Base-by-base conservation (phyloP, 192 early-diverging fungal species). In the Gryganskiella cystojenkinii region DNA sequence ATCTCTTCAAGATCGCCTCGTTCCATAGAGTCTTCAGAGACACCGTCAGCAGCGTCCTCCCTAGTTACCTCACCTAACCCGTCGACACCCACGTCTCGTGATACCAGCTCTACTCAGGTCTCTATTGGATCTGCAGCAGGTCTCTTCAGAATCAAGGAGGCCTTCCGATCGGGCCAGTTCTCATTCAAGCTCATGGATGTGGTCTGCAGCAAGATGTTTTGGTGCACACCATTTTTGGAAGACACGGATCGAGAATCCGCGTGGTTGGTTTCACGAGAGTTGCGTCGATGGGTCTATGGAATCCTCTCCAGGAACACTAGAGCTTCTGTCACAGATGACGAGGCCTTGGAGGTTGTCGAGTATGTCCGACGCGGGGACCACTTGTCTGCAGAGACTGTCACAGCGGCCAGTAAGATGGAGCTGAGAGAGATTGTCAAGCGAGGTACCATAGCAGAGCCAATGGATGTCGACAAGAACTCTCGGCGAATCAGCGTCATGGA, bases 221-320 rank as follows among this genome's bases (percentile, higher is more conserved):
- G 85, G 85, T 76, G 76, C 27, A 67, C 64, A n/a, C 64, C 82
- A 3, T 83, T 85, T 59, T 31, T 87, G 40, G 85, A 87, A 57
- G 85, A 87, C 43, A 59, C 67, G 17, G 68, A 80, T 44, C 63
- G 70, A 27, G 80, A 76, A 56, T 69, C 56, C 28, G 71, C 80
- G 25, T 83, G 83, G 81, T 15, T 78, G 24, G 68, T 70, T 1
- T 82, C 83, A 7, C 64, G 78, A 40, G 66, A 79, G 28, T 31
- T 87, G 31, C 66, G 85, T 28, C 70, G 81, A 24, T 80, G 70
- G 60, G 58, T 83, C 4, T 87, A 87, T 65, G 73, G 81, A 17
- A 62, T 72, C 50, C 28, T 78, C 51, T 27, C 51, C 6, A 15
- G 51, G 47, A 46, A 64, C 40, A 54, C 55, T 15, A 3, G 60